These are phyloP conservation scores for Colletotrichum sp. DNA, from an alignment of 2,329 filamentous ascomycete genomes.

Conservation along the genomic window DNA sequence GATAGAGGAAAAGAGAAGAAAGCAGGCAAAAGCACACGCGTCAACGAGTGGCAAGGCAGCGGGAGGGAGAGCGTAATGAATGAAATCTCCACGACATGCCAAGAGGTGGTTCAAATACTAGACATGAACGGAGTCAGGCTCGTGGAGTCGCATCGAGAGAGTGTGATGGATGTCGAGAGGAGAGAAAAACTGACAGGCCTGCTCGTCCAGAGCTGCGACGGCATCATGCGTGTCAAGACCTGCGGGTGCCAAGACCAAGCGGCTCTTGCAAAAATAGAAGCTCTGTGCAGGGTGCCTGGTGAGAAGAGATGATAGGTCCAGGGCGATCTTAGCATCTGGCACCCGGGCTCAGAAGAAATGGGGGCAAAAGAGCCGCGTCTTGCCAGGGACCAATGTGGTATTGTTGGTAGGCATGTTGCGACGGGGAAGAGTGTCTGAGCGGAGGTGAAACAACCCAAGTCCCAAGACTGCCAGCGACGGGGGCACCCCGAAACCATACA, in stretches of 20 bases:
- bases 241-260: slow-evolving; percentile 2
- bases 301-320: slow-evolving; percentile 7
- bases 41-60: slow-evolving; percentile 11
- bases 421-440: slow-evolving; percentile 17
- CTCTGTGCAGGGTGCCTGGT: background rate
- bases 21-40: background rate
- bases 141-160: background rate
- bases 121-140: background rate
- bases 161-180: background rate
- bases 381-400: background rate
- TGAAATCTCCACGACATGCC: slow-evolving; percentile 4
- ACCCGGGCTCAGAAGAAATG: background rate
- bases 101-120: slow-evolving; percentile 3
- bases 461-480: slow-evolving; percentile 9
- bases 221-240: slow-evolving; percentile 15
- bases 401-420: background rate
- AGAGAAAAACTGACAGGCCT: background rate
- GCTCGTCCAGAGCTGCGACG: background rate
- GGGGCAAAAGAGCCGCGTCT: background rate
- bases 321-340: background rate
- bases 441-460: slow-evolving; percentile 19
- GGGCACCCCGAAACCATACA: slow-evolving; percentile 4
- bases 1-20: background rate
- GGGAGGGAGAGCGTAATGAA: slow-evolving; percentile 10
- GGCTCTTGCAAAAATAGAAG: slow-evolving; percentile 19